A percentile compares a stretch with the other conserved stretches of the same genome.
phyloP scores from a whole-genome alignment of 2,329 filamentous ascomycete genomes.

The Alternaria triticimaculans region DNA sequence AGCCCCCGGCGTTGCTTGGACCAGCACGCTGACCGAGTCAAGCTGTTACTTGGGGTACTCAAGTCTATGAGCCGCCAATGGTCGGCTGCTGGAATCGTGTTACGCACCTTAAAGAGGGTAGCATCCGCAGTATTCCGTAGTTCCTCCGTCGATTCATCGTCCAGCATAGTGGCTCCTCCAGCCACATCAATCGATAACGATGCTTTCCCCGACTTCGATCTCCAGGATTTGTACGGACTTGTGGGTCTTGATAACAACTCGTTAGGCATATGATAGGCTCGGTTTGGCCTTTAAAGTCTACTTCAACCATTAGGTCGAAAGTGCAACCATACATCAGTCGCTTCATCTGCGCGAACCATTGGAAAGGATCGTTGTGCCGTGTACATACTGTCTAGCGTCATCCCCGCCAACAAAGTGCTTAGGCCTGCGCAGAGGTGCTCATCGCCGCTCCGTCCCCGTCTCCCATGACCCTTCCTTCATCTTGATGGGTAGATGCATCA shows the following conservation, averaged over 20 bases:
- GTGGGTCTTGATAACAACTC: constrained; percentile 13
- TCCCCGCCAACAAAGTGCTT: fast-evolving
- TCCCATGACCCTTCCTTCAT: constrained; percentile 1
- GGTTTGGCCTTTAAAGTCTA: neutral
- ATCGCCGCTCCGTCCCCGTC: neutral
- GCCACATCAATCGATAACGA: neutral
- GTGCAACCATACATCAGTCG: neutral
- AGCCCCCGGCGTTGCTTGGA: constrained; percentile 13
- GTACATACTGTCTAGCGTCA: fast-evolving
- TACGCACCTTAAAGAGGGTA: constrained; percentile 20
- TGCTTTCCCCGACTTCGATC: constrained; percentile 11
- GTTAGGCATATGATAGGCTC: neutral
- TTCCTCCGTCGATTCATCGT: neutral
- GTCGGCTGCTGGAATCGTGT: constrained; percentile 13
- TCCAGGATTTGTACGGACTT: constrained; percentile 17
- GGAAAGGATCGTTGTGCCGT: neutral
- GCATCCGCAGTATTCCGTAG: constrained; percentile 17
- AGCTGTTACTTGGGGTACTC: constrained; percentile 21
- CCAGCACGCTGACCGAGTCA: constrained; percentile 24
- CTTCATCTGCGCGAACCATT: neutral
- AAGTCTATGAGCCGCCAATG: constrained; percentile 22
- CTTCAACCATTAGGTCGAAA: neutral
- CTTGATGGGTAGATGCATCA: constrained; percentile 13
- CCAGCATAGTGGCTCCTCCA: neutral
- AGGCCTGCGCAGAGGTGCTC: neutral